Conservation (phyloP, 2,329 filamentous ascomycete species). For the Phaeosphaeriaceae sp. region DNA sequence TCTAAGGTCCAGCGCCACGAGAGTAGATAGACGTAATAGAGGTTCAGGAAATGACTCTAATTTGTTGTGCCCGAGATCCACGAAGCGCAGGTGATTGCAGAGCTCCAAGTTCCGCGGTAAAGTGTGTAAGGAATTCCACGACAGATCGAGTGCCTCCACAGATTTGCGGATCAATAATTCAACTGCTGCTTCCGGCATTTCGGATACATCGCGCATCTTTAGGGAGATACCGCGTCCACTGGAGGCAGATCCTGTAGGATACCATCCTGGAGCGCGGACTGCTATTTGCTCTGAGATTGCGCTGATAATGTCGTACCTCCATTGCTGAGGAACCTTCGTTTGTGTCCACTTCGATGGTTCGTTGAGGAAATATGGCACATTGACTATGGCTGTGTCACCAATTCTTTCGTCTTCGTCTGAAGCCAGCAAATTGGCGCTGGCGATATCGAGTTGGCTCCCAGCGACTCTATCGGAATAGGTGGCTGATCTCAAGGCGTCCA, state of each 20-base stretch:
- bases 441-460: not conserved
- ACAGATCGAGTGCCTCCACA: not conserved
- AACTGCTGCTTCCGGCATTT: not conserved
- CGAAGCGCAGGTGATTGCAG: not conserved
- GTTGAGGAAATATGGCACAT: not conserved
- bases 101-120: not conserved
- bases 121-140: not conserved
- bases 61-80: conserved; percentile 6
- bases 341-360: not conserved
- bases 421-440: not conserved
- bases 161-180: not conserved
- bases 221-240: not conserved
- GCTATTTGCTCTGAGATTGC: not conserved
- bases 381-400: not conserved
- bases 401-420: too few relatives aligned
- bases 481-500: not conserved
- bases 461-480: not conserved
- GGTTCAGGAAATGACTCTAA: conserved; percentile 6
- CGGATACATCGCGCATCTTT: not conserved
- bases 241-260: not conserved
- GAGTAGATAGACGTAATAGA: not conserved
- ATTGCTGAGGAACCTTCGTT: not conserved
- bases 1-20: conserved; percentile 6
- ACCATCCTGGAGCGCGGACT: not conserved
- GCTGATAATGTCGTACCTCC: not conserved